Evolutionary conservation across 1,284 basidiomycete genomes (phyloP), one percentile per base, ranked within the genome.

Genomic region (Omphalotus olearius): DNA sequence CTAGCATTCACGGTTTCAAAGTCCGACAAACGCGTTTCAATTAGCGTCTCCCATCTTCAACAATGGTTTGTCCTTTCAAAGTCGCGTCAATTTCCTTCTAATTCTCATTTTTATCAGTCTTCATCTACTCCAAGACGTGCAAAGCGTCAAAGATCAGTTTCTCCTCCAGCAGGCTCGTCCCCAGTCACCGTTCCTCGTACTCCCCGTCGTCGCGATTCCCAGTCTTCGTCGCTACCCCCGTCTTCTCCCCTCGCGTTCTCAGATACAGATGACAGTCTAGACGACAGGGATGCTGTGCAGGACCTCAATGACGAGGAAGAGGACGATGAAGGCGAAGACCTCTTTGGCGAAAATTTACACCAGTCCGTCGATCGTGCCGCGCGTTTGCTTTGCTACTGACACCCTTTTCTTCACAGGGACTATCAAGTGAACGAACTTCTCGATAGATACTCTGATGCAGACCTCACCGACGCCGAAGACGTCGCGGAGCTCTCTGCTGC

Each of bases 281-380:
- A 87, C 56, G 89, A 91, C 54, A 78, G 85, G 18, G 87, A 93
- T 42, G 50, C 50, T 17, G 50, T 55, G 3, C 50, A 7, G 5
- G 54, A 55, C 50, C 33, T 85, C 23, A 84, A 87, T 54, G 89
- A 91, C 55, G 87, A 93, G 53, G 83, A 85, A 36, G 86, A 83
- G 56, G 88, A 88, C 5, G 92, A 82, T 17, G 91, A 94, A 20
- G 93, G 92, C 33, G 95, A 97, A 67, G 95, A 99, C 71, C 81
- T 99, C 23, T 98, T 96, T 69, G 91, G 81, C 41, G 87, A 96
- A 13, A 78, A 77, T 63, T 71, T 92, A 57, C 75, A 81, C 58
- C 84, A 82, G 92, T 95, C 76, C 36, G 65, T 48, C 9, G 4
- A 45, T 55, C 35, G 56, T 36, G 42, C 48, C 47, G 44, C 40